Evolutionary conservation across 108 stramenopile species (phyloP), one percentile per base, ranked within the genome.

Genomic region (Aurantiochytrium sp.): DNA sequence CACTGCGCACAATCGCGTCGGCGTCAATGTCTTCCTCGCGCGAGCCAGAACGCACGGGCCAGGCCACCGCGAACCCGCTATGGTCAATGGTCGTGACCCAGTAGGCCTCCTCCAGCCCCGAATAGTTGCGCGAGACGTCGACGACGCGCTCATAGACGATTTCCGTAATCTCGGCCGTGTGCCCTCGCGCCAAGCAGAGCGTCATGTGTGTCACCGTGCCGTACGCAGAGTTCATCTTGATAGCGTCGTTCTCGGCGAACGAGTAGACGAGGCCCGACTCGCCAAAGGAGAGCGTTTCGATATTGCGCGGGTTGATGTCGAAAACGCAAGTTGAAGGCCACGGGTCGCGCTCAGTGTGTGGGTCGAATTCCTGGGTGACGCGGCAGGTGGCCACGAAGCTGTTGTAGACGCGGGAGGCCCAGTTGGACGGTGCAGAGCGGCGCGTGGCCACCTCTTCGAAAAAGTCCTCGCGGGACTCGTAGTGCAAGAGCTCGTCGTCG

Each of bases 281-380:
- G 27, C 42, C 39, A 41, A 81, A 48, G 0, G 73, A 81, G 1
- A 81, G 42, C 21, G 45, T 48, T 48, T 81, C 73, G 73, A 81
- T 81, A 0, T 81, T 81, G 12, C 45, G 12, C 2, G 73, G 73
- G 45, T 81, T 81, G 27, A 81, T 48, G 30, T 81, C 73, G 73
- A 81, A 81, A 6, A 81, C 73, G 39, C 42, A 81, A 17, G 73
- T 81, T 2, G 73, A 81, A 27, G 73, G 73, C 73, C 73, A 81
- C 6, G 73, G 73, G 24, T 81, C 73, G 21, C 73, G 39, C 45
- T 81, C 73, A 17, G 45, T 48, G 45, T 81, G 73, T 6, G 73
- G 73, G 39, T 81, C 73, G 2, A 81, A 81, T 24, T 48, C 73
- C 45, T 81, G 73, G 8, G 73, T 81, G 19, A 81, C 45, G 39